These are phyloP conservation scores for Phoenix dactylifera DNA, from an alignment of 176 grass and related monocot genomes.

Conservation along the genomic window DNA sequence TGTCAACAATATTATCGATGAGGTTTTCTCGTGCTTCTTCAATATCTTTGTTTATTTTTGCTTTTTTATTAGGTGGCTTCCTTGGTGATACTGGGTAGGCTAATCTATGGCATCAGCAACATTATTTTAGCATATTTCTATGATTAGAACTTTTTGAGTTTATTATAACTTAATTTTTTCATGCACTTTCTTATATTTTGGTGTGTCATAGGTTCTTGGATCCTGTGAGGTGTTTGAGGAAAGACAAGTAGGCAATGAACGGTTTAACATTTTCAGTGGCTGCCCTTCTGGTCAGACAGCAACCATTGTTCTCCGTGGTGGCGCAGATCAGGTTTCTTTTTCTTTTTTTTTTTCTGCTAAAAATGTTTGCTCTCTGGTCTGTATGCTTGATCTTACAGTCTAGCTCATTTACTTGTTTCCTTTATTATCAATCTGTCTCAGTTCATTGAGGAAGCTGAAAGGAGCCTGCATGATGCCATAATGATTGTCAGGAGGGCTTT, in stretches of 20 bases:
- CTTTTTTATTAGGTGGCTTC: neutral
- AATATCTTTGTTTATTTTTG: neutral
- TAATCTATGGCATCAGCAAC: too few species aligned
- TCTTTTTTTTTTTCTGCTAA: neutral
- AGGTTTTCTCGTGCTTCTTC: conserved; percentile 30
- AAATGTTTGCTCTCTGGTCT: neutral
- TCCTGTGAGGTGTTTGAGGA: conserved; percentile 91
- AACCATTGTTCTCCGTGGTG: conserved; percentile 86
- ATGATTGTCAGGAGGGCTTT: conserved; percentile 98
- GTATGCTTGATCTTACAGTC: too few species aligned
- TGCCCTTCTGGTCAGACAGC: conserved; percentile 91
- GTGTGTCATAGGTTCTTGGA: conserved; percentile 64
- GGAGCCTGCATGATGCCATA: conserved; percentile 92
- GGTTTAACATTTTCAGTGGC: conserved; percentile 89
- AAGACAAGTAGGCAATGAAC: conserved; percentile 92
- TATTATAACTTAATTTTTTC: too few species aligned
- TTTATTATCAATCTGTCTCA: conserved; percentile 18
- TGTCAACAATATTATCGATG: conserved; percentile 75
- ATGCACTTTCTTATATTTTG: neutral
- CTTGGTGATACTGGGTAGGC: too few species aligned
- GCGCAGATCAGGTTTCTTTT: conserved; percentile 68
- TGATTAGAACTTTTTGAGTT: too few species aligned
- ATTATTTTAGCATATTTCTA: too few species aligned
- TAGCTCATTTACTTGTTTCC: neutral
- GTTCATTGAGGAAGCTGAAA: conserved; percentile 99